Evolutionary conservation across 306 rosid genomes (phyloP), one percentile per base, ranked within the genome.

Genomic region (Cucurbita pepo): DNA sequence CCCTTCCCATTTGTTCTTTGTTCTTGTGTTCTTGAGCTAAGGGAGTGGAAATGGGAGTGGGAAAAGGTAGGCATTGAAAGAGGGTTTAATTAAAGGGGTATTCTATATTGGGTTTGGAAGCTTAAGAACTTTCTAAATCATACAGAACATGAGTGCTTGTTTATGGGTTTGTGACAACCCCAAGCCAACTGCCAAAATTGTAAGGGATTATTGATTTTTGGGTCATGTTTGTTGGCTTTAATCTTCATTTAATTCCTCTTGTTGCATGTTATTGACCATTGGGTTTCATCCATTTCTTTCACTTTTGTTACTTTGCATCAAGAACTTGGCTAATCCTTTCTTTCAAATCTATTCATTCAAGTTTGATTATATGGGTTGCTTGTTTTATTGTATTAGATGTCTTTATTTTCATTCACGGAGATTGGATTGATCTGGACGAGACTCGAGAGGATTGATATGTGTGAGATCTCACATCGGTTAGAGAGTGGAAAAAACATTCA

Each of bases 91-190:
- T 13, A 75, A 61, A 74, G 77, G 19, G 22, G 60, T 67, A 3
- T 87, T 83, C 97, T 72, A 87, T 77, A 75, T 19, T 44, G 88
- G 82, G 97, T 82, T 80, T 21, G 75, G 88, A 72, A 69, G 82
- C 34, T 81, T 41, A 83, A 61, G 22, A 78, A 86, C 98, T 93
- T 93, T 93, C 94, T 63, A 10, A 72, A 82, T 76, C 79, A 56
- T 77, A 79, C 90, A 84, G 88, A 79, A 80, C 67, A 43, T 77
- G 44, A 82, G 82, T 79, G 82, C 60, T 78, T 77, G 86, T 85
- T 89, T 89, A 72, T 11, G 91, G 92, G 74, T 58, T 76, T 65
- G 69, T 86, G 90, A 91, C 75, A 87, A 85, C 72, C 84, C 87
- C 86, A 84, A 81, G 12, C 73, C 82, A 84, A 79, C 84, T 76